phyloP scores from a whole-genome alignment of 306 rosid genomes.

The Sophora flavescens region DNA sequence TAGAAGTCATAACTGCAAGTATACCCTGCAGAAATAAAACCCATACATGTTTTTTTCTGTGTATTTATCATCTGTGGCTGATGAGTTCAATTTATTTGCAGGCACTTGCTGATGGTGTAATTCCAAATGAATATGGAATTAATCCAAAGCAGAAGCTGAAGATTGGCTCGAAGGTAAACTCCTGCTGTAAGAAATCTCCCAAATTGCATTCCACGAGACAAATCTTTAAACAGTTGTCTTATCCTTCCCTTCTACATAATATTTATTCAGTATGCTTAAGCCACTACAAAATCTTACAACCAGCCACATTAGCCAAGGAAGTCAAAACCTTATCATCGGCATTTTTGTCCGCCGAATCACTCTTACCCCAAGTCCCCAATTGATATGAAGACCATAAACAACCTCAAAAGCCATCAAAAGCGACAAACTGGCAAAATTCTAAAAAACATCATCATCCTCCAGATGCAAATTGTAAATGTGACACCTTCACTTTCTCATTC shows the following conservation, averaged over 20 bases:
- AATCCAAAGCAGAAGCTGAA: slow-evolving; percentile 91
- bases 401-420: not conserved
- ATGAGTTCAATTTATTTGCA: slow-evolving; percentile 51
- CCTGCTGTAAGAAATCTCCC: slow-evolving; percentile 28
- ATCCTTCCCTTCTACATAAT: slow-evolving; percentile 8
- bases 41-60: slow-evolving; percentile 45
- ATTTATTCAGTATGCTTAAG: not conserved
- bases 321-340: slow-evolving; percentile 1
- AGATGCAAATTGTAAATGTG: not conserved
- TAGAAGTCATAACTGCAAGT: not conserved
- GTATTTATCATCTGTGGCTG: slow-evolving; percentile 30
- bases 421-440: not conserved
- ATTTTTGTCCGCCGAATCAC: not conserved
- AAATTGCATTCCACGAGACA: slow-evolving; percentile 32
- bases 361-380: not conserved
- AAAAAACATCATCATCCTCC: not conserved
- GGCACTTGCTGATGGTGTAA: slow-evolving; percentile 97
- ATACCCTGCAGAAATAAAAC: slow-evolving; percentile 24
- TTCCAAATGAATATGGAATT: slow-evolving; percentile 98
- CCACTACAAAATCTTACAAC: slow-evolving; percentile 12
- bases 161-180: slow-evolving; percentile 92
- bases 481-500: slow-evolving; percentile 14
- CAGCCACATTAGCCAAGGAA: slow-evolving; percentile 24
- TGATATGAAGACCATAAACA: not conserved
- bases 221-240: slow-evolving; percentile 19